Percentiles rank a stretch among this genome's conserved stretches.
phyloP scores from a whole-genome alignment of 1,284 basidiomycete species.

The Stygiomarasmius scandens region DNA sequence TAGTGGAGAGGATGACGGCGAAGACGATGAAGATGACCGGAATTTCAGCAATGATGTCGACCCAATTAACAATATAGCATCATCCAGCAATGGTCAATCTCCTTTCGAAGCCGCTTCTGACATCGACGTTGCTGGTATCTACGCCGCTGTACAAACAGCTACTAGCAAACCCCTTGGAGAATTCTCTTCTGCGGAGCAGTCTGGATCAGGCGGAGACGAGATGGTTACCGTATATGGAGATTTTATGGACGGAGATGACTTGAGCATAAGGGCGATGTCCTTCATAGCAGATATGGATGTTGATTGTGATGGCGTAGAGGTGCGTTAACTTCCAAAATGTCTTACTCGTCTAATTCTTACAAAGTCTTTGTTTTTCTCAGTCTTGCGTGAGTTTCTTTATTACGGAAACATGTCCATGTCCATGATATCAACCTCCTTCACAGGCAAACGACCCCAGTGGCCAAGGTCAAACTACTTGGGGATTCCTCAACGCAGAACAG shows the following conservation, averaged over 20 bases:
- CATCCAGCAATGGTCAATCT: too few species aligned
- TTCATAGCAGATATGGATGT: constrained; percentile 30
- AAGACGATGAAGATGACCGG: too few species aligned
- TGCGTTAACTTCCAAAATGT: constrained; percentile 1
- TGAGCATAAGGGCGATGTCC: constrained; percentile 17
- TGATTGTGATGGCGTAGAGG: constrained; percentile 28
- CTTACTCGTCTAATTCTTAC: background rate
- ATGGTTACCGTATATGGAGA: constrained; percentile 22
- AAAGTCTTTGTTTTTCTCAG: background rate
- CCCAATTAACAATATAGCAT: too few species aligned
- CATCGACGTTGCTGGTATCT: constrained; percentile 6
- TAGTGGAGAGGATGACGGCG: too few species aligned
- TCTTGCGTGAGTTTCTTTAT: background rate
- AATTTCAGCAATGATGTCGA: too few species aligned
- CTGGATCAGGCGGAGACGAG: background rate
- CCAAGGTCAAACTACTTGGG: constrained; percentile 22
- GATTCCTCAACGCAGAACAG: constrained; percentile 23
- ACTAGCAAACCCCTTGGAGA: background rate
- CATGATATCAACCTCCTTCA: background rate
- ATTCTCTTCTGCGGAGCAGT: too few species aligned
- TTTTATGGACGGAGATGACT: constrained; percentile 17
- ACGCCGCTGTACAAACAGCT: constrained; percentile 2
- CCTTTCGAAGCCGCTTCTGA: constrained; percentile 4
- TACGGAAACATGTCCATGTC: background rate
- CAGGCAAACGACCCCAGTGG: constrained; percentile 19